Evolutionary conservation across 306 rosid genomes (phyloP).

Genomic region (Boehmeria nivea): DNA sequence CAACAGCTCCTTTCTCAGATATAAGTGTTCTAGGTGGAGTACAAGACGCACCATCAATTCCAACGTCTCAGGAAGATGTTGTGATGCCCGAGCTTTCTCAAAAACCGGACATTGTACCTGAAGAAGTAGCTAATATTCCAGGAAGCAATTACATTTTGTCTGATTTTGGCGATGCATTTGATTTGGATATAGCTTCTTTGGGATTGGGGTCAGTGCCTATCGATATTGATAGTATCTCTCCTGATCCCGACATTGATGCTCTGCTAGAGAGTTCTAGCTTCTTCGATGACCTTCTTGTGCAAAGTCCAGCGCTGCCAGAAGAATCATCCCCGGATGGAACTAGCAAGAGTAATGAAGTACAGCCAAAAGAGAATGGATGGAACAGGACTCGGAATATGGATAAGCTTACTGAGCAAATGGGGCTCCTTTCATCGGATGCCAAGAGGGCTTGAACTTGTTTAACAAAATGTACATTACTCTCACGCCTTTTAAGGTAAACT

Average conservation of each 20-base stretch:
- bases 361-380: slow-evolving; percentile 61
- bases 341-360: slow-evolving; percentile 40
- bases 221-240: slow-evolving; percentile 47
- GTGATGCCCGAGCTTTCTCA: slow-evolving; percentile 63
- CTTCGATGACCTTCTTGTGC: slow-evolving; percentile 55
- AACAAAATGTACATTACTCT: slow-evolving; percentile 37
- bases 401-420: slow-evolving; percentile 85
- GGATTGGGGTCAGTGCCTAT: slow-evolving; percentile 46
- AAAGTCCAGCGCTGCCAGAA: slow-evolving; percentile 41
- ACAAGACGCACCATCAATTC: slow-evolving; percentile 33
- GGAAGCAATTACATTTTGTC: slow-evolving; percentile 39
- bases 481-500: slow-evolving; percentile 28
- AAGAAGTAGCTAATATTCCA: slow-evolving; percentile 40
- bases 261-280: slow-evolving; percentile 48
- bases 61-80: slow-evolving; percentile 45
- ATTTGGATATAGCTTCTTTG: slow-evolving; percentile 38
- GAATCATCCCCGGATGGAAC: slow-evolving; percentile 40
- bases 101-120: slow-evolving; percentile 45
- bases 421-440: slow-evolving; percentile 65
- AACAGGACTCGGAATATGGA: slow-evolving; percentile 57
- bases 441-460: slow-evolving; percentile 36
- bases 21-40: slow-evolving; percentile 39
- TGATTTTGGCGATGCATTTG: slow-evolving; percentile 40
- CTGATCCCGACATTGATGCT: slow-evolving; percentile 66
- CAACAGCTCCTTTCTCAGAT: slow-evolving; percentile 31